Percentiles rank a stretch among this genome's conserved stretches.
phyloP scores from a whole-genome alignment of 2,329 filamentous ascomycete species.

The Ophiostoma montium region DNA sequence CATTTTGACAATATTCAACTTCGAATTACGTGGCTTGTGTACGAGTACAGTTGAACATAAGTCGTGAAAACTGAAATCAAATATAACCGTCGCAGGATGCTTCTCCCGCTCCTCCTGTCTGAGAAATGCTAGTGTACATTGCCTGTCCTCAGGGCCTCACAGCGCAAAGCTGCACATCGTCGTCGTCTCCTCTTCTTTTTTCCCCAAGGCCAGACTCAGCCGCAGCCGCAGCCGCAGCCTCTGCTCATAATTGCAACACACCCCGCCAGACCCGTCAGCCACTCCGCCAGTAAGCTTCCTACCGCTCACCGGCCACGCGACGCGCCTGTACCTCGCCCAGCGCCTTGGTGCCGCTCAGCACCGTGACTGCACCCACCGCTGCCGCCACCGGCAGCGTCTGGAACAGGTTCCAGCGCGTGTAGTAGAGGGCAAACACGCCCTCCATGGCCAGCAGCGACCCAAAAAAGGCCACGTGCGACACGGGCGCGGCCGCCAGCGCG shows the following conservation, averaged over 20 bases:
- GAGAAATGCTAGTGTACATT: not conserved
- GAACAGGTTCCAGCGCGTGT: conserved; percentile 83
- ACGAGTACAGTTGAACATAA: too few relatives aligned
- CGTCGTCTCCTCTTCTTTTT: too few relatives aligned
- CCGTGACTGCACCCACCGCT: conserved; percentile 54
- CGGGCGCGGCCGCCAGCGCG: conserved; percentile 60
- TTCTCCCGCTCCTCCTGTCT: too few relatives aligned
- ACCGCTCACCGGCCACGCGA: conserved; percentile 59
- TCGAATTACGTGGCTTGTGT: too few relatives aligned
- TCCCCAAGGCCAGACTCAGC: too few relatives aligned
- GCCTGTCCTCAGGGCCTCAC: too few relatives aligned
- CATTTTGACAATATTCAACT: too few relatives aligned
- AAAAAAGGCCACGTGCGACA: conserved; percentile 75
- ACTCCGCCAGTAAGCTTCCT: conserved; percentile 11
- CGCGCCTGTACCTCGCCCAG: conserved; percentile 86
- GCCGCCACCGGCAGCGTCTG: conserved; percentile 64
- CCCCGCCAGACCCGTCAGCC: not conserved
- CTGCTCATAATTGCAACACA: too few relatives aligned
- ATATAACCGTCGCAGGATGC: too few relatives aligned
- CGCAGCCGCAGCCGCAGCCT: too few relatives aligned
- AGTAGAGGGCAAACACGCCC: conserved; percentile 88
- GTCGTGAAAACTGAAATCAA: too few relatives aligned
- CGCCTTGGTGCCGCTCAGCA: conserved; percentile 79
- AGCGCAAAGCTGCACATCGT: too few relatives aligned
- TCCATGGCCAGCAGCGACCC: conserved; percentile 80